Conservation (phyloP, 75 land plant genomes). For the Selaginella moellendorffii region DNA sequence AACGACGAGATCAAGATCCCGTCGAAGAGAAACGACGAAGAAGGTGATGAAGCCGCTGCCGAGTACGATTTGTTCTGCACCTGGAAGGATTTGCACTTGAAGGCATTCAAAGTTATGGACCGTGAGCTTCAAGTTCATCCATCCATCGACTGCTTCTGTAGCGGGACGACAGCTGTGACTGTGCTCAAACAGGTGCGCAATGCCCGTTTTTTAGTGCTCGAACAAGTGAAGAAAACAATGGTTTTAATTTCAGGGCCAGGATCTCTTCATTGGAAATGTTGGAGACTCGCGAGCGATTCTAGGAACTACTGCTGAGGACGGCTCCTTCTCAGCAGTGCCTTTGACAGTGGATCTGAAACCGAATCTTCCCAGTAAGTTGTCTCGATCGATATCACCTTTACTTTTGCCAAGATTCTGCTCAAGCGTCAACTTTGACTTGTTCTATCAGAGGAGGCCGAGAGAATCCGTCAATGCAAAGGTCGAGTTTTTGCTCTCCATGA, state of each 20-base stretch:
- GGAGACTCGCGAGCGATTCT: conserved; percentile 65
- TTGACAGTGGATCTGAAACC: conserved; percentile 55
- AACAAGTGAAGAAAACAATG: too few relatives aligned
- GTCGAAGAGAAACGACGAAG: conserved; percentile 9
- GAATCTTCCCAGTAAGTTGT: conserved; percentile 20
- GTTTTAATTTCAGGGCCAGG: conserved; percentile 28
- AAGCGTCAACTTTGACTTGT: background rate
- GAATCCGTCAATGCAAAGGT: conserved; percentile 41
- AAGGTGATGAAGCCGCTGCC: conserved; percentile 14
- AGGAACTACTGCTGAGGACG: conserved; percentile 29
- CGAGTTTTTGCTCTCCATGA: conserved; percentile 40
- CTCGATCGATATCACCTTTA: background rate
- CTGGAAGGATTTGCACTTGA: conserved; percentile 51
- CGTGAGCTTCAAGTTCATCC: conserved; percentile 66
- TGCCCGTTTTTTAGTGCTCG: too few relatives aligned
- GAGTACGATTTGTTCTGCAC: conserved; percentile 12
- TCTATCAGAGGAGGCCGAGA: conserved; percentile 40
- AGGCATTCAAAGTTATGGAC: conserved; percentile 78
- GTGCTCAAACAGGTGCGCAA: conserved; percentile 66
- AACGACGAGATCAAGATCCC: too few relatives aligned
- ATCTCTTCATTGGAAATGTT: conserved; percentile 41
- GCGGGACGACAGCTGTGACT: conserved; percentile 91
- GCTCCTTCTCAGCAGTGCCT: conserved; percentile 35
- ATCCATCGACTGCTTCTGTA: conserved; percentile 84
- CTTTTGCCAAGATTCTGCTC: background rate